Percentiles rank a stretch among this genome's conserved stretches.
These are phyloP conservation scores for Rhizopogon roseolus DNA, from an alignment of 768 basidiomycete genomes.

Conservation along the genomic window DNA sequence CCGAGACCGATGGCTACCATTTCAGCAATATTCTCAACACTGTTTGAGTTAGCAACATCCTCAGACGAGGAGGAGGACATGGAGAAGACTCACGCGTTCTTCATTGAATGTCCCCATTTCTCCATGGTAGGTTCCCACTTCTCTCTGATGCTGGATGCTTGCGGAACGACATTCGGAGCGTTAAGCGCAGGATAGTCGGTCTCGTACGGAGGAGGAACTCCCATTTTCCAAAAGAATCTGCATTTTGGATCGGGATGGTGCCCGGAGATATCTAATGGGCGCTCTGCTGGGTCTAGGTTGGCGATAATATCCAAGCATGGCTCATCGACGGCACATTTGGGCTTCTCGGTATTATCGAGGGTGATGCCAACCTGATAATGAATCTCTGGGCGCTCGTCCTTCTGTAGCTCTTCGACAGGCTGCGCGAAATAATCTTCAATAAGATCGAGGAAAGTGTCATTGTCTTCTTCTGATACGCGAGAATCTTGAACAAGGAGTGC, in stretches of 20 bases:
- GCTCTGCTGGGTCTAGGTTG: constrained; percentile 66
- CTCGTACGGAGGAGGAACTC: constrained; percentile 65
- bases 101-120: constrained; percentile 87
- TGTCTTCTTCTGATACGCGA: constrained; percentile 79
- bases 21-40: constrained; percentile 81
- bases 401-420: constrained; percentile 50
- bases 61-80: constrained; percentile 5
- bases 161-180: constrained; percentile 79
- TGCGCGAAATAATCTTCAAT: constrained; percentile 93
- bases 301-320: constrained; percentile 80
- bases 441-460: constrained; percentile 78
- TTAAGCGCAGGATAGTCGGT: constrained; percentile 75
- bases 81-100: constrained; percentile 59
- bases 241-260: constrained; percentile 92
- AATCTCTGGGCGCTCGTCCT: constrained; percentile 81
- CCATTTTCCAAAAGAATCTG: constrained; percentile 90
- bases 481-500: constrained; percentile 85
- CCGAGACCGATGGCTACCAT: constrained; percentile 87
- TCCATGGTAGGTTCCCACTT: constrained; percentile 75
- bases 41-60: constrained; percentile 20
- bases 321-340: constrained; percentile 78
- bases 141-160: constrained; percentile 47
- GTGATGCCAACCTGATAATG: constrained; percentile 94
- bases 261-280: constrained; percentile 79
- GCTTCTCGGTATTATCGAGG: constrained; percentile 94